Percentiles rank a stretch among this genome's conserved stretches.
phyloP scores from a whole-genome alignment of 768 basidiomycete genomes.

The Trichaptum fuscoviolaceum region DNA sequence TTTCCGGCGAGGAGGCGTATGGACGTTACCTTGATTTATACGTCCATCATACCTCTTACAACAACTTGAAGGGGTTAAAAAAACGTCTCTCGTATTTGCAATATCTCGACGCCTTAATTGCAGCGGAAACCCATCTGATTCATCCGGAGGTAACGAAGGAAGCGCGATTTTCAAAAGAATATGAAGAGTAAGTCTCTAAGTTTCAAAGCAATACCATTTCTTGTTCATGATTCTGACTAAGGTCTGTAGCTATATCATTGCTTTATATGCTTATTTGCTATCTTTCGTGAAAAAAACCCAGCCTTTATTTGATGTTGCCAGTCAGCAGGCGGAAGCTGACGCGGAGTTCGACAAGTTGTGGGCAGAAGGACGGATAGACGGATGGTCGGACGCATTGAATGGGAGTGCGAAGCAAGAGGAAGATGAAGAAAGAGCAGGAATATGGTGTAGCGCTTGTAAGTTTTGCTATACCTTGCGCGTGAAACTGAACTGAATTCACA shows the following conservation, averaged over 20 bases:
- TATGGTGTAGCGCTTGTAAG: conserved; percentile 95
- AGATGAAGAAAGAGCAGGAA: conserved; percentile 55
- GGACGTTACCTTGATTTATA: conserved; percentile 95
- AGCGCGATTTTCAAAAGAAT: conserved; percentile 65
- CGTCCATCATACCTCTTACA: conserved; percentile 79
- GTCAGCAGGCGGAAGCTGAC: conserved; percentile 58
- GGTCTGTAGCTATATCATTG: conserved; percentile 67
- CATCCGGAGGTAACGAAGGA: conserved; percentile 70
- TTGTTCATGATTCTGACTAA: conserved; percentile 3
- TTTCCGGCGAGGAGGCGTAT: conserved; percentile 94
- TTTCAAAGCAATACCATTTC: conserved; percentile 9
- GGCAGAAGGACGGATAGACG: conserved; percentile 69
- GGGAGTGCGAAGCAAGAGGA: conserved; percentile 31
- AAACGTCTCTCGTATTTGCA: conserved; percentile 88
- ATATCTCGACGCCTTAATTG: conserved; percentile 83
- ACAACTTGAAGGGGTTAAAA: conserved; percentile 81
- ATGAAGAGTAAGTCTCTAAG: conserved; percentile 55
- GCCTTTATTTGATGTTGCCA: conserved; percentile 74
- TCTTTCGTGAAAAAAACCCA: conserved; percentile 83
- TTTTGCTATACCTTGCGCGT: neutral
- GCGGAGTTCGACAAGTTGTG: conserved; percentile 74
- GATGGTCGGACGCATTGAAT: conserved; percentile 58
- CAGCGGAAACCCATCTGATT: conserved; percentile 51
- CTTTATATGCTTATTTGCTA: conserved; percentile 75
- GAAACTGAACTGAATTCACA: conserved; percentile 1